Evolutionary conservation across 352 stramenopile genomes (phyloP).

Genomic region (Phytopythium litorale): DNA sequence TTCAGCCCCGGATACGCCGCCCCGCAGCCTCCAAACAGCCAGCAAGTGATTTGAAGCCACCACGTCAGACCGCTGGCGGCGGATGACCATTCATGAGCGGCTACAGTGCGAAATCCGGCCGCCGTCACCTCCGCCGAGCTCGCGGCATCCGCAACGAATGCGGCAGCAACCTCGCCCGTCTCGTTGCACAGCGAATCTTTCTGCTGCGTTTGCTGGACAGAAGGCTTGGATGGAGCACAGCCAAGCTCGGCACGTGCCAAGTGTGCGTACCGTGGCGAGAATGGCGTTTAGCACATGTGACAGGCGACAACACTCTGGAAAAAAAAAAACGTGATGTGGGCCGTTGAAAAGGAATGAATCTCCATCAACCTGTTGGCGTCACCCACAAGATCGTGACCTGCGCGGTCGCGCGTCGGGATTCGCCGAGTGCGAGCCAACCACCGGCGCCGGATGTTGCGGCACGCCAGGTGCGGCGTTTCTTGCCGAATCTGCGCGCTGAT

Average conservation of each 20-base stretch:
- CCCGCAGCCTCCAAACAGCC: not conserved
- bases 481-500: not conserved
- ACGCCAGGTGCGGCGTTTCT: not conserved
- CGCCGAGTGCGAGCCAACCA: not conserved
- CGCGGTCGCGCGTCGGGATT: not conserved
- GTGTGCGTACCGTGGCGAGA: not conserved
- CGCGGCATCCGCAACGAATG: no score
- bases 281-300: not conserved
- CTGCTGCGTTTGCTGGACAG: not conserved
- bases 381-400: not conserved
- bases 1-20: not conserved
- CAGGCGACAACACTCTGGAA: not conserved
- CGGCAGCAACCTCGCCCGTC: no score
- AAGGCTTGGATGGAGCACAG: not conserved
- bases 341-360: not conserved
- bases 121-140: no score
- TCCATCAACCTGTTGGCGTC: not conserved
- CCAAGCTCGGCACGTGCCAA: constrained; percentile 1
- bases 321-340: not conserved
- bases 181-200: not conserved
- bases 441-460: not conserved
- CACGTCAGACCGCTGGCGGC: not conserved
- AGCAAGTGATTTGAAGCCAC: not conserved
- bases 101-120: no score
- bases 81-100: not conserved